These are phyloP conservation scores for Chamaecrista fasciculata DNA, from an alignment of 306 rosid species.

Conservation along the genomic window DNA sequence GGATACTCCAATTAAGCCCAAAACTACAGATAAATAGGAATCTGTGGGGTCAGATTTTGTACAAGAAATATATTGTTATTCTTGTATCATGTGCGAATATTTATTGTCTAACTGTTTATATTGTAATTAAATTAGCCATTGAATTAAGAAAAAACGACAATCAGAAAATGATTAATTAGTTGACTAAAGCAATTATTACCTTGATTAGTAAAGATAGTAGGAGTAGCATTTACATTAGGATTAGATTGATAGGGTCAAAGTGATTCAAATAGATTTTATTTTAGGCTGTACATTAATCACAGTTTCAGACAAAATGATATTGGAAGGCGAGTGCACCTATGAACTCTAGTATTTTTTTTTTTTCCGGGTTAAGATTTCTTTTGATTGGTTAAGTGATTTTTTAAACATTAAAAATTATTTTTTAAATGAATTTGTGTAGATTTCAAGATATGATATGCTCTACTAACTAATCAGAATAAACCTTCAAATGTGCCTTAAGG, in stretches of 20 bases:
- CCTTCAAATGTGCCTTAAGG: too few species aligned
- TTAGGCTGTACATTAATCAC: neutral
- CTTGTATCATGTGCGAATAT: neutral
- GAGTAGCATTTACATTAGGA: neutral
- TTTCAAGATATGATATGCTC: too few species aligned
- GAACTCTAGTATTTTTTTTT: too few species aligned
- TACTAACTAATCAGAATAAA: too few species aligned
- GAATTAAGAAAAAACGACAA: neutral
- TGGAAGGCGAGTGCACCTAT: conserved; percentile 25
- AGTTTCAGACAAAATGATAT: neutral
- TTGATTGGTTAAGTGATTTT: too few species aligned
- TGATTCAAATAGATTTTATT: neutral
- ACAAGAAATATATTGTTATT: neutral
- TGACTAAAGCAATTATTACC: neutral
- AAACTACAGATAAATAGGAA: neutral
- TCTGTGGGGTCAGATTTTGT: neutral
- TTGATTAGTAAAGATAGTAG: neutral
- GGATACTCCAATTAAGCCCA: conserved; percentile 5
- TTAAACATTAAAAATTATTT: too few species aligned
- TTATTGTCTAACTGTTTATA: neutral
- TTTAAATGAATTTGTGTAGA: too few species aligned
- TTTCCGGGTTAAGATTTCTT: too few species aligned
- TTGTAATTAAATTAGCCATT: neutral
- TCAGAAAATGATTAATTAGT: neutral
- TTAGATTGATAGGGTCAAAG: neutral